Evolutionary conservation across 2,329 filamentous ascomycete species (phyloP).

Genomic region (Coniochaeta sp.): DNA sequence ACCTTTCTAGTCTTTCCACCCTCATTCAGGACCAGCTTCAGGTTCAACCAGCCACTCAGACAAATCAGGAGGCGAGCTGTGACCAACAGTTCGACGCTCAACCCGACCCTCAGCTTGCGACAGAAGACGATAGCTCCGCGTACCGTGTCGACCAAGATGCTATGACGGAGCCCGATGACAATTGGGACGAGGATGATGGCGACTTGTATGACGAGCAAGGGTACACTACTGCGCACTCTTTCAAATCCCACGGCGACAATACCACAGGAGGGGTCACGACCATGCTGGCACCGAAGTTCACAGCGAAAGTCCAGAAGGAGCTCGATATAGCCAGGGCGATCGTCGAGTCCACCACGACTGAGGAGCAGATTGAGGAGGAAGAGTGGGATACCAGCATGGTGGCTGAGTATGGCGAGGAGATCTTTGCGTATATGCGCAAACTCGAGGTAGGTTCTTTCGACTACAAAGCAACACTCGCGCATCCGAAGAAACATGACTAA

Average conservation of each 20-base stretch:
- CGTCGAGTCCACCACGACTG: constrained; percentile 57
- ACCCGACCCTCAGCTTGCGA: constrained; percentile 17
- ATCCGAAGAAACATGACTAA: not conserved
- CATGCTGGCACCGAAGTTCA: constrained; percentile 65
- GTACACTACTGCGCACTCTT: constrained; percentile 69
- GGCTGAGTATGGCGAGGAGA: constrained; percentile 91
- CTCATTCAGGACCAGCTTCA: not conserved
- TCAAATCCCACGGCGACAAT: constrained; percentile 62
- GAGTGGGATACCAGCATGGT: constrained; percentile 96
- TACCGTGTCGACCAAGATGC: constrained; percentile 11
- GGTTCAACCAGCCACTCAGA: not conserved
- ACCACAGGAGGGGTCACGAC: constrained; percentile 43
- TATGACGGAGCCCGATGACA: constrained; percentile 55
- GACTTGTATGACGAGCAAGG: constrained; percentile 62
- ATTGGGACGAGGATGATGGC: constrained; percentile 73
- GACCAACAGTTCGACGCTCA: not conserved
- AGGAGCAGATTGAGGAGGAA: constrained; percentile 81
- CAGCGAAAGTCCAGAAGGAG: constrained; percentile 62
- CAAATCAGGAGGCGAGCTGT: not conserved
- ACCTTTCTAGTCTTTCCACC: constrained; percentile 14
- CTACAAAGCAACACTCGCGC: not conserved
- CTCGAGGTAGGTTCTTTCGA: constrained; percentile 61
- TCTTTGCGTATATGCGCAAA: constrained; percentile 84
- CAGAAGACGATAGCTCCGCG: constrained; percentile 4
- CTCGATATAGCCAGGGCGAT: constrained; percentile 56